phyloP scores from a whole-genome alignment of 352 stramenopile genomes.

The Globisporangium radiosum region DNA sequence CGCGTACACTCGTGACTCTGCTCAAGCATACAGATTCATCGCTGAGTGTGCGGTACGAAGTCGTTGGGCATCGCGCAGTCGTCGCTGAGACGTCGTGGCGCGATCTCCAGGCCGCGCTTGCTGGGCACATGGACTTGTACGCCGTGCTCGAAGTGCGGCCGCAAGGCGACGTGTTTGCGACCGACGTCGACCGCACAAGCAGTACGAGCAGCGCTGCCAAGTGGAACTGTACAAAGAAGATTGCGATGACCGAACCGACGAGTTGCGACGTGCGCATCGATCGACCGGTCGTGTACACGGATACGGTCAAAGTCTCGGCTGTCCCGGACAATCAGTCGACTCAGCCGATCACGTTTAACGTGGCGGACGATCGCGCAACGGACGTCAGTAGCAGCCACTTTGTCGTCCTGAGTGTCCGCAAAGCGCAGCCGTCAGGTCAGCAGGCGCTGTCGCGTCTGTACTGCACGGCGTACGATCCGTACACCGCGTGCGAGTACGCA shows the following conservation, averaged over 20 bases:
- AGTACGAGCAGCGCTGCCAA: conserved; percentile 33
- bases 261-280: conserved; percentile 47
- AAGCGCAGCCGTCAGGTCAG: conserved; percentile 26
- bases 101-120: conserved; percentile 54
- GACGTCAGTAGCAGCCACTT: conserved; percentile 28
- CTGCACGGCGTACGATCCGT: conserved; percentile 79
- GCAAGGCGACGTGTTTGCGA: conserved; percentile 59
- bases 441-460: conserved; percentile 38
- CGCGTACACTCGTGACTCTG: conserved; percentile 33
- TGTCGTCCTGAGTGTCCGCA: conserved; percentile 63
- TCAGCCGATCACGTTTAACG: conserved; percentile 46
- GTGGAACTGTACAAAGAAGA: conserved; percentile 53
- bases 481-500: conserved; percentile 72
- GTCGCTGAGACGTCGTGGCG: conserved; percentile 37
- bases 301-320: conserved; percentile 56
- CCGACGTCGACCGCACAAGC: conserved; percentile 35
- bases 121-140: conserved; percentile 55
- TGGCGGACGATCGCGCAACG: conserved; percentile 10
- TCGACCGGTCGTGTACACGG: conserved; percentile 63
- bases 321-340: conserved; percentile 29
- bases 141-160: conserved; percentile 54
- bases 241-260: conserved; percentile 48
- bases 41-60: conserved; percentile 49
- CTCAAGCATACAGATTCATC: conserved; percentile 51
- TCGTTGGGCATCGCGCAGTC: conserved; percentile 42